Base-by-base conservation (phyloP, 345 rosid genomes). In the Bruguiera gymnorhiza region DNA sequence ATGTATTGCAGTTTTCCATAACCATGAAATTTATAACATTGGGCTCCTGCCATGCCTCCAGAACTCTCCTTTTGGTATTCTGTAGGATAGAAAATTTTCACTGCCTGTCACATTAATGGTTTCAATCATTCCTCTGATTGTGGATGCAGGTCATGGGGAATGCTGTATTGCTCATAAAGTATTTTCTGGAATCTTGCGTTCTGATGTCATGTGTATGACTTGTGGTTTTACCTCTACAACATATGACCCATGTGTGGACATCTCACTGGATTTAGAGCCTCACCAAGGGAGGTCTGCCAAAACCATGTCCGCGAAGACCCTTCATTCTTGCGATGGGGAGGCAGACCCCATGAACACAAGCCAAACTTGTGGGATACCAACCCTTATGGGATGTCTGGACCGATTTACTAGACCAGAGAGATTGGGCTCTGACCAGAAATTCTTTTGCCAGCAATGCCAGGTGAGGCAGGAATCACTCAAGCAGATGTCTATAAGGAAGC, bases 201-300 rank as follows among this genome's bases (percentile, higher is more conserved):
- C 98, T 34, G 97, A 94, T 85, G 95, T 94, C 61, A 85, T 87
- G 65, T 91, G 97, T 67, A 78, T 82, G 85, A 78, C 88, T 2
- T 94, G 98, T 52, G 98, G 98, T 67, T 88, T 81, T 73, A 91
- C 95, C 21, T 94, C 98, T 27, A 91, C 97, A 18, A 94, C 92
- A 15, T 88, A 84, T 63, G 98, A 94, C 62, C 98, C 97, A 30
- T 94, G 92, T 60, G 77, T 94, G 67, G 98, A 89, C 84, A 89
- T 94, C 63, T 94, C 98, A 10, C 85, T 94, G 73, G 87, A 91
- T 79, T 69, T 94, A 81, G 96, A 88, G 60, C 76, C 84, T 66
- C 73, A 72, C 69, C 73, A 77, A 43, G 84, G 77, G 32, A 64
- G 75, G 71, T 74, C 79, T 5, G 68, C 59, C 67, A 84, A 79